A percentile compares a stretch with the other conserved stretches of the same genome.
phyloP scores from a whole-genome alignment of 163 green algal species.

The Scenedesmus sp. region DNA sequence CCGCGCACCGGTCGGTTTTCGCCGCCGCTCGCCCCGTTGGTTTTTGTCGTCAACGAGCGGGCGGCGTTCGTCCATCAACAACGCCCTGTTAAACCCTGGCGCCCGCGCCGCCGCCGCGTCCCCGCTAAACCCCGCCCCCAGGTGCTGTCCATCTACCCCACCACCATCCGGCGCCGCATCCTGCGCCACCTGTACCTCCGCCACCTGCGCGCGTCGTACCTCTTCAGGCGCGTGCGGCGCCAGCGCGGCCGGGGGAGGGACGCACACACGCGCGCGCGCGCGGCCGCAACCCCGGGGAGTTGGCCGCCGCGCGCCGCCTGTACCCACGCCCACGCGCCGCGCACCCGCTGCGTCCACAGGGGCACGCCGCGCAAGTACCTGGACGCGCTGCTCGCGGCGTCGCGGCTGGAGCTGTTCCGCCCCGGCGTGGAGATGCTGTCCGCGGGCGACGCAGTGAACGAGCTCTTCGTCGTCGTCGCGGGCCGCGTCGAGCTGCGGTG shows the following conservation, averaged over 20 bases:
- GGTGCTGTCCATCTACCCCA: slow-evolving; percentile 73
- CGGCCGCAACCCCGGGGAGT: no score
- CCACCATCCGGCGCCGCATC: slow-evolving; percentile 69
- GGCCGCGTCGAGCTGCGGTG: slow-evolving; percentile 49
- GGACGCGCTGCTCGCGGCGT: slow-evolving; percentile 61
- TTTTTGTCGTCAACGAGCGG: no score
- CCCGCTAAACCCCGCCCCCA: neutral
- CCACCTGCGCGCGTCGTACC: slow-evolving; percentile 58
- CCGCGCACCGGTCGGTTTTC: no score
- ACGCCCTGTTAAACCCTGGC: no score
- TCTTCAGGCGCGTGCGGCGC: slow-evolving; percentile 61
- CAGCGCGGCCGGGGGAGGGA: no score
- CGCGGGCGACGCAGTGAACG: slow-evolving; percentile 59
- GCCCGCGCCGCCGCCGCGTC: no score
- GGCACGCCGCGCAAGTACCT: slow-evolving; percentile 55
- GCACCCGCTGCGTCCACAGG: slow-evolving; percentile 2
- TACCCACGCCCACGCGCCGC: no score
- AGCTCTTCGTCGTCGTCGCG: slow-evolving; percentile 61
- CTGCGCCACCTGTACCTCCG: slow-evolving; percentile 76
- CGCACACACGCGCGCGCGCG: no score
- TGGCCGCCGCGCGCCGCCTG: no score
- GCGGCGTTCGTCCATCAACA: no score
- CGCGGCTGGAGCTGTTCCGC: slow-evolving; percentile 73
- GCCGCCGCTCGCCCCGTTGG: no score
- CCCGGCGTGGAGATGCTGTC: slow-evolving; percentile 54